A percentile compares a stretch with the other conserved stretches of the same genome.
phyloP scores from a whole-genome alignment of 2,329 filamentous ascomycete species.

The Proliferodiscus dingleyae region DNA sequence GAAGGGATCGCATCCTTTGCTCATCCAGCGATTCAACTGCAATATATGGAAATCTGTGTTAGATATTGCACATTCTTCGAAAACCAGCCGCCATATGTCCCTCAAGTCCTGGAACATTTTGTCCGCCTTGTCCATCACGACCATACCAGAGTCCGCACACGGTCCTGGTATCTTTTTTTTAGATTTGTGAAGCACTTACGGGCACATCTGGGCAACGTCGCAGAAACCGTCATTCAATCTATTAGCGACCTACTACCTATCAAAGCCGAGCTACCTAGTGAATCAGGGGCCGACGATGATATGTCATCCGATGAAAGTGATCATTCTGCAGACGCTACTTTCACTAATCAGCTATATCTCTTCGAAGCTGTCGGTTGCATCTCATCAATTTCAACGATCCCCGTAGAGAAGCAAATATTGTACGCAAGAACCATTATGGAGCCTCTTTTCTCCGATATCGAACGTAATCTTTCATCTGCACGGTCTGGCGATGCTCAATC shows the following conservation, averaged over 20 bases:
- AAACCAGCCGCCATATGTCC: constrained; percentile 73
- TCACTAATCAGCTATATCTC: constrained; percentile 85
- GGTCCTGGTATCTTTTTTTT: constrained; percentile 96
- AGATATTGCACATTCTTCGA: constrained; percentile 93
- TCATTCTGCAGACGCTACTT: constrained; percentile 82
- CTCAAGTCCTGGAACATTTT: constrained; percentile 84
- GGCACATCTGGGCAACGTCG: constrained; percentile 78
- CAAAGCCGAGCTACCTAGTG: constrained; percentile 79
- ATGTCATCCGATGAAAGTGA: constrained; percentile 94
- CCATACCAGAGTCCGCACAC: constrained; percentile 78
- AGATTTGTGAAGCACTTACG: constrained; percentile 86
- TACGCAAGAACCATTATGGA: constrained; percentile 85
- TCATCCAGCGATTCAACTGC: constrained; percentile 86
- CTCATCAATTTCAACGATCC: constrained; percentile 72
- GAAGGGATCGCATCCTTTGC: constrained; percentile 77
- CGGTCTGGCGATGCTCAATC: constrained; percentile 78
- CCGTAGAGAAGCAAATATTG: constrained; percentile 77
- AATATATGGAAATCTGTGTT: constrained; percentile 98
- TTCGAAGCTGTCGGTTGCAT: constrained; percentile 95
- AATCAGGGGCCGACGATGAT: constrained; percentile 74
- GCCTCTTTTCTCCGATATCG: constrained; percentile 85
- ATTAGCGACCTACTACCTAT: constrained; percentile 85
- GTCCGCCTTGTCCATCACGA: constrained; percentile 84
- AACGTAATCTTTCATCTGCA: constrained; percentile 70
- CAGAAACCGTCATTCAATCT: constrained; percentile 85